Conservation (phyloP, 345 rosid genomes). For the Reutealis trisperma region DNA sequence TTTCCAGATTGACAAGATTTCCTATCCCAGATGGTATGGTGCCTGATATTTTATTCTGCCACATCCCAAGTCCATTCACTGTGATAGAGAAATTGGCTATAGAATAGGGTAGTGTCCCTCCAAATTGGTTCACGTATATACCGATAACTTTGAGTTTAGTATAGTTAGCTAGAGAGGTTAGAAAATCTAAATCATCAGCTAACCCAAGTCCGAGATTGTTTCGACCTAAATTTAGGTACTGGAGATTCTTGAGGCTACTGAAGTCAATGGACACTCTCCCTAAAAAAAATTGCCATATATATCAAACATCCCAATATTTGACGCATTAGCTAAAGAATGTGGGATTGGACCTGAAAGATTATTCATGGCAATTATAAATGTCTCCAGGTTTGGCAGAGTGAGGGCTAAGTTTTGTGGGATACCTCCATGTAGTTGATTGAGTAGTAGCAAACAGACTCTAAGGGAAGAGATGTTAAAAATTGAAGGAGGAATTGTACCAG, state of each 20-base stretch:
- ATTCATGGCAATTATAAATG: not conserved
- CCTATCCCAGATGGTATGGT: too few relatives aligned
- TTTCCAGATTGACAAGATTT: too few relatives aligned
- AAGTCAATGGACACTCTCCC: not conserved
- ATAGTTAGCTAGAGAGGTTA: not conserved
- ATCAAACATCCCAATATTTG: not conserved
- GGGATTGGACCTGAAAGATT: not conserved
- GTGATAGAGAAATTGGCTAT: slow-evolving; percentile 15
- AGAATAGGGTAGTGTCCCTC: slow-evolving; percentile 14
- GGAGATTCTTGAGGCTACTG: not conserved
- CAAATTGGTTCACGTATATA: not conserved
- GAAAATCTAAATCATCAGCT: not conserved
- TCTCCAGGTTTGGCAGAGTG: not conserved
- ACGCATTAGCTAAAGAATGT: not conserved
- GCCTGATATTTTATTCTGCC: not conserved
- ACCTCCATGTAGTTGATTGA: too few relatives aligned
- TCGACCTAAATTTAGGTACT: not conserved
- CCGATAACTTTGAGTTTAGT: not conserved
- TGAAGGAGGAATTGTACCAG: too few relatives aligned
- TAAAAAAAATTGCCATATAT: not conserved
- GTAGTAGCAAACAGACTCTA: too few relatives aligned
- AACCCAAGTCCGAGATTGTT: not conserved
- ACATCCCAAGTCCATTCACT: not conserved
- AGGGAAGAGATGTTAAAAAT: too few relatives aligned
- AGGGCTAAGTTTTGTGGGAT: too few relatives aligned